Conservation (phyloP, 108 stramenopile species). For the Stephanodiscus triporus region DNA sequence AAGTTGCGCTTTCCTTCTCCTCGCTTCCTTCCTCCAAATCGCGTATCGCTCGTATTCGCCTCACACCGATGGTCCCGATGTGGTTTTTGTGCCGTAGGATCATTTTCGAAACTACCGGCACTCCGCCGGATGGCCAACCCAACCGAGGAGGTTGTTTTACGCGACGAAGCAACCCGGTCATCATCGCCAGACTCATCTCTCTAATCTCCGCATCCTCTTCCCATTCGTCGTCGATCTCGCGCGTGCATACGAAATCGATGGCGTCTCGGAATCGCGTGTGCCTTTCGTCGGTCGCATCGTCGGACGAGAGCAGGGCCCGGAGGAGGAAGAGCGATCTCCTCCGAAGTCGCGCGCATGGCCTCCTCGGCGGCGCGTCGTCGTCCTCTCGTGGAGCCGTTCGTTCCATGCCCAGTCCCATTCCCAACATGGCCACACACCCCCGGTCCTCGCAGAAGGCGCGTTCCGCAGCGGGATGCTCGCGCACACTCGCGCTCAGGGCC, state of each 20-base stretch:
- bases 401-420: slow-evolving; percentile 47
- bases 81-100: slow-evolving; percentile 54
- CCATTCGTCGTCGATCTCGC: slow-evolving; percentile 41
- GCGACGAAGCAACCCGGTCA: slow-evolving; percentile 55
- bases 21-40: slow-evolving; percentile 58
- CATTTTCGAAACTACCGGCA: slow-evolving; percentile 6
- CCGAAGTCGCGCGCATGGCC: slow-evolving; percentile 26
- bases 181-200: slow-evolving; percentile 68
- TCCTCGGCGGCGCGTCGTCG: not conserved
- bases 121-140: too few relatives aligned
- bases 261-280: slow-evolving; percentile 40
- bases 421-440: slow-evolving; percentile 51
- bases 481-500: slow-evolving; percentile 67
- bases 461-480: slow-evolving; percentile 68
- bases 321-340: slow-evolving; percentile 73
- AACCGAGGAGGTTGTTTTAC: too few relatives aligned
- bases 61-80: slow-evolving; percentile 63
- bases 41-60: slow-evolving; percentile 61
- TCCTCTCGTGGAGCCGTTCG: slow-evolving; percentile 13
- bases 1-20: slow-evolving; percentile 55
- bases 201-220: slow-evolving; percentile 65
- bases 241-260: slow-evolving; percentile 45
- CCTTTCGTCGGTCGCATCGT: slow-evolving; percentile 46
- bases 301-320: slow-evolving; percentile 73
- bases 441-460: slow-evolving; percentile 63